Conservation (phyloP, 345 rosid genomes). For the Lenwebbia sp. region DNA sequence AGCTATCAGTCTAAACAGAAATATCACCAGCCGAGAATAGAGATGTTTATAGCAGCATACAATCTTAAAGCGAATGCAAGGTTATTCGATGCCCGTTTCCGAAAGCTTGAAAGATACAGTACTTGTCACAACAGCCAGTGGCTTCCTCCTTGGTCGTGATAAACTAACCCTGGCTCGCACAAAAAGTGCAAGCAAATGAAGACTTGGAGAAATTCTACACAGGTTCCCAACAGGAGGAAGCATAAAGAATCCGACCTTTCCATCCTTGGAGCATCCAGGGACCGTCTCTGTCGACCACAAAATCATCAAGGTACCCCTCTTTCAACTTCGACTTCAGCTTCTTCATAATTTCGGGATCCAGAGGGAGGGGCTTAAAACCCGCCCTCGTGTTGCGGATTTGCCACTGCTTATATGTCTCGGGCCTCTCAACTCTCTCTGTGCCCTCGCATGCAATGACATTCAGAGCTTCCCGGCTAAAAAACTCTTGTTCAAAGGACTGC, state of each 20-base stretch:
- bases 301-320: conserved; percentile 24
- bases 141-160: neutral
- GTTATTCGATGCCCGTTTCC: neutral
- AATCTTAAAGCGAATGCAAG: neutral
- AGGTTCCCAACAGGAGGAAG: conserved; percentile 33
- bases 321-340: conserved; percentile 15
- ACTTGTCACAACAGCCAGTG: neutral
- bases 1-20: neutral
- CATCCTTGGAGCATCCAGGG: conserved; percentile 41
- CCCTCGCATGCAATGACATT: conserved; percentile 34
- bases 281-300: conserved; percentile 19
- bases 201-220: neutral
- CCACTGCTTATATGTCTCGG: conserved; percentile 42
- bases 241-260: conserved; percentile 33
- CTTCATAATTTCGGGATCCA: conserved; percentile 15
- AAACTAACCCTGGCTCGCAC: neutral
- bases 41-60: neutral
- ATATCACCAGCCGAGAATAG: neutral
- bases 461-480: conserved; percentile 22
- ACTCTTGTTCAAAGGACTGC: conserved; percentile 15
- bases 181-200: neutral
- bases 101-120: neutral
- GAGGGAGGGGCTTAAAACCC: conserved; percentile 26
- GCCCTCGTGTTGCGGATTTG: conserved; percentile 23
- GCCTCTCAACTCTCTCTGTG: conserved; percentile 28